phyloP scores from a whole-genome alignment of 257 asterid genomes.

The Hygrophila difformis region DNA sequence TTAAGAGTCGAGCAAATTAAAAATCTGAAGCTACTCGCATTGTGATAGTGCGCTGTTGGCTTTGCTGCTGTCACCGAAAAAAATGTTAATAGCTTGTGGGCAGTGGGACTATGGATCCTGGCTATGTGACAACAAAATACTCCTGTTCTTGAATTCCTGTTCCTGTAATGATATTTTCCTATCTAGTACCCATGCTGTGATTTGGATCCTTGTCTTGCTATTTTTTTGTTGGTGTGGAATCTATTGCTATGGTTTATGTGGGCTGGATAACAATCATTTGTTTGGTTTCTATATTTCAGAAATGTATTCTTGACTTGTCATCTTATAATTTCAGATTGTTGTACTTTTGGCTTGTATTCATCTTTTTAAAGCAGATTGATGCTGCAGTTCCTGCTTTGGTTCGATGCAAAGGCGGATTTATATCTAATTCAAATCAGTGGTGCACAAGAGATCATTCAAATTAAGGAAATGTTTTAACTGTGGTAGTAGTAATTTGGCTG shows the following conservation, averaged over 20 bases:
- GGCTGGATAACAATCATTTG: constrained; percentile 12
- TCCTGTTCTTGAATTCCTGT: too few species aligned
- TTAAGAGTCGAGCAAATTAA: constrained; percentile 10
- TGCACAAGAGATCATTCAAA: too few species aligned
- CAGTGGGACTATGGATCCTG: too few species aligned
- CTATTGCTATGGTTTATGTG: constrained; percentile 10
- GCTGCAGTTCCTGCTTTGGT: background rate
- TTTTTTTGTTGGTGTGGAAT: constrained; percentile 11
- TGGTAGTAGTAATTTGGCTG: too few species aligned
- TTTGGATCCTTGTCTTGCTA: background rate
- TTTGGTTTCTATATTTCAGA: constrained; percentile 11
- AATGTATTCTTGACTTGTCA: constrained; percentile 15
- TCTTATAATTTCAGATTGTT: background rate
- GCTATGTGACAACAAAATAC: too few species aligned
- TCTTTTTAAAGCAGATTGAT: background rate
- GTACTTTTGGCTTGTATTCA: background rate
- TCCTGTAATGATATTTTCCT: too few species aligned
- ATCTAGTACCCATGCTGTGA: too few species aligned
- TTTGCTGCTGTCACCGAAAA: too few species aligned
- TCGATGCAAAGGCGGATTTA: background rate
- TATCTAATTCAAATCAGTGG: background rate
- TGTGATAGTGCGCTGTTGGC: too few species aligned
- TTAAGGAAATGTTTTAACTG: too few species aligned
- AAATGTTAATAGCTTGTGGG: too few species aligned
- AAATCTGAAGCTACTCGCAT: too few species aligned